Conservation (phyloP, 805 yeast species). For the Hanseniaspora taiwanica region DNA sequence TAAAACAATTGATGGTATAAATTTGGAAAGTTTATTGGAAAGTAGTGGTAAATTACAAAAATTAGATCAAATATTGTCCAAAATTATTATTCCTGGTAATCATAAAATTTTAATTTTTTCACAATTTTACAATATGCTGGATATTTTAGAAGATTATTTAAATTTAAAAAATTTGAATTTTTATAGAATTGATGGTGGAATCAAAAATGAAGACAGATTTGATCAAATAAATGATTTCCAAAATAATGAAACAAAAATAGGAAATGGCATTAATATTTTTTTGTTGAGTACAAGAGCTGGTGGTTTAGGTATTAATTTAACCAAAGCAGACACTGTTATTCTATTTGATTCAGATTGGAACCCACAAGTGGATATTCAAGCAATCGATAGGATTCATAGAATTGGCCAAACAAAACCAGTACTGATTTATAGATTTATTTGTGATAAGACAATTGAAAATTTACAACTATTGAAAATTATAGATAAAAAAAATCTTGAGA, state of each 20-base stretch:
- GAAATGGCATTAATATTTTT: conserved; percentile 33
- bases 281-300: conserved; percentile 87
- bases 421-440: conserved; percentile 62
- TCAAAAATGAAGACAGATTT: conserved; percentile 52
- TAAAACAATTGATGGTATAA: conserved; percentile 24
- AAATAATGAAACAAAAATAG: conserved; percentile 18
- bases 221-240: conserved; percentile 38
- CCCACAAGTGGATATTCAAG: conserved; percentile 93
- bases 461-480: conserved; percentile 66
- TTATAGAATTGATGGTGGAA: conserved; percentile 68
- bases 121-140: conserved; percentile 78
- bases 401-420: conserved; percentile 86
- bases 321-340: conserved; percentile 81
- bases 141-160: conserved; percentile 66
- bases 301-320: conserved; percentile 80
- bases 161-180: conserved; percentile 30
- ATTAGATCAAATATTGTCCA: conserved; percentile 44
- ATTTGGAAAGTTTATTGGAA: conserved; percentile 29
- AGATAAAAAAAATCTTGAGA: conserved; percentile 66
- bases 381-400: conserved; percentile 90
- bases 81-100: conserved; percentile 30
- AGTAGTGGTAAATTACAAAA: conserved; percentile 65
- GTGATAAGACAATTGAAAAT: conserved; percentile 74
- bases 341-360: conserved; percentile 93
- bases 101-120: conserved; percentile 77